Base-by-base conservation (phyloP, 306 rosid species). In the Rubus parviflorus region DNA sequence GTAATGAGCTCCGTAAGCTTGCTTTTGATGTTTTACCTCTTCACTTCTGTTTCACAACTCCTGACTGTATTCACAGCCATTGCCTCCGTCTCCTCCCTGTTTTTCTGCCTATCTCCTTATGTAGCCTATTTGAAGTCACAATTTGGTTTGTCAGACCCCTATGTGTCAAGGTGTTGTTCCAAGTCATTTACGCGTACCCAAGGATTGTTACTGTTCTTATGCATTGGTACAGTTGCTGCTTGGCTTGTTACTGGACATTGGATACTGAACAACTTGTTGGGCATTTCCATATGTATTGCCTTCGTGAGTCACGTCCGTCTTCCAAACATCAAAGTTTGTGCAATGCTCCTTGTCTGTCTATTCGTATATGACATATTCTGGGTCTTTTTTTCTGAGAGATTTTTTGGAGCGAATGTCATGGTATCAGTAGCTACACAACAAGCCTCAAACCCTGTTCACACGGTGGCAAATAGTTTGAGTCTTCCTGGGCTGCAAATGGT, bases 221-320 rank as follows among this genome's bases (percentile, higher is more conserved):
- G 99, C 84, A 62, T 45, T 43, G 83, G 86, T 68, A 73, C 49
- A 35, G 99, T 96, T 81, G 92, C 86, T 51, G 84, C 97, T 30
- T 96, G 99, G 99, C 98, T 96, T 84, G 93, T 96, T 80, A 85
- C 97, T 69, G 98, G 99, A 63, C 97, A 96, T 85, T 96, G 98
- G 97, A 60, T 91, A 77, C 84, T 96, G 86, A 96, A 96, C 85
- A 96, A 96, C 84, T 70, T 96, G 72, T 80, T 96, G 65, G 98
- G 99, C 72, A 96, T 92, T 80, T 96, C 99, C 37, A 96, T 96
- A 79, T 96, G 99, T 68, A 82, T 96, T 60, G 97, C 99, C 51
- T 92, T 96, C 76, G 99, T 92, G 83, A 96, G 99, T 87, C 99
- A 96, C 67, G 99, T 96, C 64, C 98, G 97, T 72, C 96, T 96